phyloP scores from a whole-genome alignment of 345 rosid species.

The Syzygium oleosum region DNA sequence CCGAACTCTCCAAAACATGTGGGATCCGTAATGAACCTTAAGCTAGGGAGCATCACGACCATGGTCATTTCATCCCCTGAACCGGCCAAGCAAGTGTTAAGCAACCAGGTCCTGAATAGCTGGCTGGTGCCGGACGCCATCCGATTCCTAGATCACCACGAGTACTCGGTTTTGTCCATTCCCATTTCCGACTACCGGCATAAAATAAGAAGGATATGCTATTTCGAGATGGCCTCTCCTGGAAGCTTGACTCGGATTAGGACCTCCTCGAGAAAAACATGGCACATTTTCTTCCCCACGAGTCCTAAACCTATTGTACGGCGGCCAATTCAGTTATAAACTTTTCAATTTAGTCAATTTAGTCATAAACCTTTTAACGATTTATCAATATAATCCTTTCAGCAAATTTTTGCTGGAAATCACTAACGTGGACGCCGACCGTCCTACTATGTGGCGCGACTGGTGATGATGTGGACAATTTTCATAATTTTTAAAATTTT shows the following conservation, averaged over 20 bases:
- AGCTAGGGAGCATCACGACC: background rate
- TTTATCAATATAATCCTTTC: too few relatives aligned
- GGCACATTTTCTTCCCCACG: background rate
- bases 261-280: background rate
- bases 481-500: too few relatives aligned
- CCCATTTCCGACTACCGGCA: background rate
- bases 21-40: background rate
- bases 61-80: background rate
- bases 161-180: background rate
- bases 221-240: background rate
- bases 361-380: too few relatives aligned
- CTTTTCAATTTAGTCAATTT: too few relatives aligned
- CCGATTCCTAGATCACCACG: background rate
- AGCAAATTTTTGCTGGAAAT: too few relatives aligned
- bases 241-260: background rate
- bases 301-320: background rate
- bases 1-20: background rate
- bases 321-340: too few relatives aligned
- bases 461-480: background rate
- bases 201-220: background rate
- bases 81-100: background rate
- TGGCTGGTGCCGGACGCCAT: background rate
- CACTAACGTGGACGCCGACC: rapidly evolving
- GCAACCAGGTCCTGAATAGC: background rate
- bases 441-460: rapidly evolving